phyloP scores from a whole-genome alignment of 306 rosid species.

The Dalbergia cochinchinensis region DNA sequence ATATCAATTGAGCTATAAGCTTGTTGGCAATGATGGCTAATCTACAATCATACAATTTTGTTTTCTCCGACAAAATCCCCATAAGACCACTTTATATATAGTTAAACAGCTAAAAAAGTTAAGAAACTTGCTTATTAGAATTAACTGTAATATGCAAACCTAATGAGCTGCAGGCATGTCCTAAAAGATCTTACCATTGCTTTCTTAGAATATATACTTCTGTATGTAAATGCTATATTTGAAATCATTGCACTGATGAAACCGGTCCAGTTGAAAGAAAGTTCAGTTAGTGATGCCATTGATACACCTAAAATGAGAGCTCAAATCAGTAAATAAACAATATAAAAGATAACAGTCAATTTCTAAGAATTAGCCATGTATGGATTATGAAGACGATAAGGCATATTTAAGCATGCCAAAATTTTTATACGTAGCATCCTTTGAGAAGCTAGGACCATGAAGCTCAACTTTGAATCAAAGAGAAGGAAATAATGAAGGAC shows the following conservation, averaged over 20 bases:
- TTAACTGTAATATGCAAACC: background rate
- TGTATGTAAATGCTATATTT: slow-evolving; percentile 78
- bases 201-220: slow-evolving; percentile 81
- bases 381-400: background rate
- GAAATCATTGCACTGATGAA: slow-evolving; percentile 82
- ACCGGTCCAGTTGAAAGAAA: slow-evolving; percentile 83
- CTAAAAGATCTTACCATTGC: slow-evolving; percentile 68
- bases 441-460: slow-evolving; percentile 16
- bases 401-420: background rate
- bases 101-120: slow-evolving; percentile 9
- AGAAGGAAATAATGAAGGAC: background rate
- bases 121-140: slow-evolving; percentile 11
- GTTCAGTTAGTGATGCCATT: slow-evolving; percentile 82
- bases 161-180: background rate
- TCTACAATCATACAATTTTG: no score
- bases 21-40: no score
- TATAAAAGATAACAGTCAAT: background rate
- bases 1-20: no score
- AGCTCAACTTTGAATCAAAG: slow-evolving; percentile 1
- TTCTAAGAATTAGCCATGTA: slow-evolving; percentile 10
- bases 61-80: no score
- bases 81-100: no score
- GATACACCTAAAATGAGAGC: slow-evolving; percentile 68
- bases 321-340: slow-evolving; percentile 22
- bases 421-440: background rate